Evolutionary conservation across 2,329 filamentous ascomycete species (phyloP).

Genomic region (Bipolaris oryzae): DNA sequence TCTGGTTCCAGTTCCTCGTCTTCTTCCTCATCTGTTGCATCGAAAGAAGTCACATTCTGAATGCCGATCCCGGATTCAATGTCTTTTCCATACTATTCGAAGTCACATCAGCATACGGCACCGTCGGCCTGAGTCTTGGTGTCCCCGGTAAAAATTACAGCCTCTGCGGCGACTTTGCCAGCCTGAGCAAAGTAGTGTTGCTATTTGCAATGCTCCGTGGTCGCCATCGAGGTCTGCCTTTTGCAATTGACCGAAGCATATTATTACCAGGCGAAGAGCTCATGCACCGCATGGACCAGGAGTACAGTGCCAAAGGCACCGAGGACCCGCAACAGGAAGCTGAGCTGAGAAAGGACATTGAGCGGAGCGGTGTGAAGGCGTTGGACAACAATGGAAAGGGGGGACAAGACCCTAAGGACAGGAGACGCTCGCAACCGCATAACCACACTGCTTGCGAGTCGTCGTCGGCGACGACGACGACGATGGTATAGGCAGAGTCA

Average conservation of each 20-base stretch:
- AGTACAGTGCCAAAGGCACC: conserved; percentile 30
- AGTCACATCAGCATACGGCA: conserved; percentile 64
- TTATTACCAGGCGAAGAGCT: conserved; percentile 41
- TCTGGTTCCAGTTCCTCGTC: conserved; percentile 69
- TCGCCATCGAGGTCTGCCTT: conserved; percentile 36
- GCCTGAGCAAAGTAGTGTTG: conserved; percentile 63
- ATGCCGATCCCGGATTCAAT: conserved; percentile 38
- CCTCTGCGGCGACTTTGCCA: conserved; percentile 61
- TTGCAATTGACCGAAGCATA: conserved; percentile 42
- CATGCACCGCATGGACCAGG: conserved; percentile 43
- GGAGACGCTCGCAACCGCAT: conserved; percentile 4
- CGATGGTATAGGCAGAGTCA: conserved; percentile 1
- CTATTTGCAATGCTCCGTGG: conserved; percentile 61
- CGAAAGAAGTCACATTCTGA: conserved; percentile 62
- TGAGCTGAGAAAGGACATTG: conserved; percentile 23
- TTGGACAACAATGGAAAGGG: conserved; percentile 9
- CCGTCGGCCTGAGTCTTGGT: conserved; percentile 66
- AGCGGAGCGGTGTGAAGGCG: conserved; percentile 18
- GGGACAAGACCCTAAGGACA: conserved; percentile 23
- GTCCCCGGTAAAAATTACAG: conserved; percentile 61
- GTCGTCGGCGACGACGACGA: conserved; percentile 1
- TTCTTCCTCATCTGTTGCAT: conserved; percentile 66
- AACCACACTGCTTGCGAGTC: not conserved
- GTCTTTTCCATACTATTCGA: conserved; percentile 57
- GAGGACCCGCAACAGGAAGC: conserved; percentile 20